phyloP scores from a whole-genome alignment of 345 rosid genomes.

The Lagerstroemia speciosa region DNA sequence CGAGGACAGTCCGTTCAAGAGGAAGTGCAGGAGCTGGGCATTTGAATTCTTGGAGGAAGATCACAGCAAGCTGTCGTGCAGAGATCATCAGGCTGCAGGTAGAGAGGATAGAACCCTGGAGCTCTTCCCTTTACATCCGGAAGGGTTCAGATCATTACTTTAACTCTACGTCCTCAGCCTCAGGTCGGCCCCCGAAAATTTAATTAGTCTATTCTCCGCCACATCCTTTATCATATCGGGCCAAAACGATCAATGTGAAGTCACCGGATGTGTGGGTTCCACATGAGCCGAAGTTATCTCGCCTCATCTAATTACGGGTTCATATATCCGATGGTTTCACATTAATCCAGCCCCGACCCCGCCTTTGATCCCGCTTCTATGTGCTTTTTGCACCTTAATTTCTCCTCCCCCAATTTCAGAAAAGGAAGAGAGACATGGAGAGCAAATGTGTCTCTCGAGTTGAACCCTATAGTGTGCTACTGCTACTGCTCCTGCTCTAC shows the following conservation, averaged over 20 bases:
- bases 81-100: conserved; percentile 20
- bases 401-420: neutral
- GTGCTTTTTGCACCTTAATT: neutral
- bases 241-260: neutral
- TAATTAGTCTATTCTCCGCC: neutral
- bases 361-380: neutral
- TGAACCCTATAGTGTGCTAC: neutral
- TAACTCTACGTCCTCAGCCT: neutral
- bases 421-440: conserved; percentile 11
- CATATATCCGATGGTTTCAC: no score
- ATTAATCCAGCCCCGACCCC: neutral
- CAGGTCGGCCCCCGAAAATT: no score
- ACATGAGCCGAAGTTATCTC: no score
- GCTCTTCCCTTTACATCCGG: conserved; percentile 96
- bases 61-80: conserved; percentile 21
- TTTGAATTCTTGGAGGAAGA: conserved; percentile 59
- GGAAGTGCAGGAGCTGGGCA: no score
- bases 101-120: conserved; percentile 64
- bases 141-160: conserved; percentile 18
- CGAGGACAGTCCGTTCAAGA: conserved; percentile 69
- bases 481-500: neutral
- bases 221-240: neutral
- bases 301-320: neutral
- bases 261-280: conserved; percentile 4
- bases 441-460: conserved; percentile 10